Evolutionary conservation across 208 protist species (phyloP), one percentile per base, ranked within the genome.

Genomic region (Trypanosoma congolense): DNA sequence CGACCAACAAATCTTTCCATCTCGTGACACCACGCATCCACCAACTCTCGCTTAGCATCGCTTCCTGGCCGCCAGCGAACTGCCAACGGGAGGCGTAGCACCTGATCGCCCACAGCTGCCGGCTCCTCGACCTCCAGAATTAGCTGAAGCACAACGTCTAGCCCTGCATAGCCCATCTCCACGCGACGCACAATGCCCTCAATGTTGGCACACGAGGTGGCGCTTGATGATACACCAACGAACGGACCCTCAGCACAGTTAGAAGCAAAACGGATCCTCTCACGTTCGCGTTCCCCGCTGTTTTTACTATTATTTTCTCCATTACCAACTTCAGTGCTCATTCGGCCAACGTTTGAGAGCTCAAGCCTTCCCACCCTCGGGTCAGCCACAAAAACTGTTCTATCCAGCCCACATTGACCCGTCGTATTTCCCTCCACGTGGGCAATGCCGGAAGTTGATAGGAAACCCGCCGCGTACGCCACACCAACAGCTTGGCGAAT

Each of bases 181-280:
- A 87, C 73, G 24, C 60, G 22, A 21, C 28, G 25, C 31, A 90
- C 75, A 19, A 75, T 41, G 12, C 75, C 82, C 33, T 76, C 76
- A 8, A 90, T 41, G 64, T 87, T 75, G 0, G 60, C 58, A n/a
- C 58, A n/a, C 36, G 81, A 84, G 4, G 70, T 53, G 21, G 28
- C 63, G 3, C 9, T 21, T 9, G 63, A 46, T 1, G 55, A 43
- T 16, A 40, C 46, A 10, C 19, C 63, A 35, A 62, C 63, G 29
- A 19, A 45, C n/a, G 63, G 18, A n/a, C 28, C 55, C 38, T 70
- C 63, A 31, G 30, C 55, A 12, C 48, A 63, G 12, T 29, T 28
- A 3, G 63, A 49, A 1, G 55, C 63, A 43, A 61, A 56, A 30
- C 25, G 38, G 28, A 70, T 24, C 24, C 56, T n/a, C 46, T 52